Evolutionary conservation across 495 filamentous ascomycete genomes (phyloP).

Genomic region (Neurospora hispaniola): DNA sequence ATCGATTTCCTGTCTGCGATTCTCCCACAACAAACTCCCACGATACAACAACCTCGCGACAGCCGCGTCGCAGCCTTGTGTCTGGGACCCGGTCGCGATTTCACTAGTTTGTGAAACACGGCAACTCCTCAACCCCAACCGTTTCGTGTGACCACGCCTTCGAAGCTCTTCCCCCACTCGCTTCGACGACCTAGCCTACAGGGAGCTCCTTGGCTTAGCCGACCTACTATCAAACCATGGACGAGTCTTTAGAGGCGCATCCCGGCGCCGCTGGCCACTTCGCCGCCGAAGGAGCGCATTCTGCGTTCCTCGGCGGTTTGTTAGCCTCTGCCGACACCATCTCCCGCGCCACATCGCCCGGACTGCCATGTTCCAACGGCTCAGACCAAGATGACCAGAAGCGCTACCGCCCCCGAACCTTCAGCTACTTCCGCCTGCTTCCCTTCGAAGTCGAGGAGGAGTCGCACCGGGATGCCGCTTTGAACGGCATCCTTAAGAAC

Average conservation of each 20-base stretch:
- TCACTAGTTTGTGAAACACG: not conserved
- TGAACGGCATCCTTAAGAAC: constrained; percentile 79
- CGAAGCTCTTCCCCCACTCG: not conserved
- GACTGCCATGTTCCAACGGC: constrained; percentile 23
- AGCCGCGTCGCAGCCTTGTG: not conserved
- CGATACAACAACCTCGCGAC: not conserved
- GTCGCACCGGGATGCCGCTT: constrained; percentile 54
- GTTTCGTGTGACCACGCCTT: not conserved
- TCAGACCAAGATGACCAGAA: constrained; percentile 32
- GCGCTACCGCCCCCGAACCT: constrained; percentile 80
- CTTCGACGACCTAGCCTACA: not conserved
- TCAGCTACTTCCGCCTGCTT: constrained; percentile 78
- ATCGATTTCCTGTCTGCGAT: not conserved
- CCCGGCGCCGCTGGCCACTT: constrained; percentile 13
- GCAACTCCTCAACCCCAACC: not conserved
- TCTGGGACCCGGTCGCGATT: not conserved
- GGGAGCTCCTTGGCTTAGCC: not conserved
- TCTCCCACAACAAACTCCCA: not conserved
- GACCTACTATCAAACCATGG: constrained; percentile 10
- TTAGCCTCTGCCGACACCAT: constrained; percentile 31
- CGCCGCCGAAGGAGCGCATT: constrained; percentile 9
- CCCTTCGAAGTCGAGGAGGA: constrained; percentile 81
- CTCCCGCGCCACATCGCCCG: constrained; percentile 38
- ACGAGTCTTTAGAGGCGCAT: constrained; percentile 19
- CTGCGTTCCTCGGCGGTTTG: constrained; percentile 15